phyloP scores from a whole-genome alignment of 2,329 filamentous ascomycete species.

The Fusarium decemcellulare region DNA sequence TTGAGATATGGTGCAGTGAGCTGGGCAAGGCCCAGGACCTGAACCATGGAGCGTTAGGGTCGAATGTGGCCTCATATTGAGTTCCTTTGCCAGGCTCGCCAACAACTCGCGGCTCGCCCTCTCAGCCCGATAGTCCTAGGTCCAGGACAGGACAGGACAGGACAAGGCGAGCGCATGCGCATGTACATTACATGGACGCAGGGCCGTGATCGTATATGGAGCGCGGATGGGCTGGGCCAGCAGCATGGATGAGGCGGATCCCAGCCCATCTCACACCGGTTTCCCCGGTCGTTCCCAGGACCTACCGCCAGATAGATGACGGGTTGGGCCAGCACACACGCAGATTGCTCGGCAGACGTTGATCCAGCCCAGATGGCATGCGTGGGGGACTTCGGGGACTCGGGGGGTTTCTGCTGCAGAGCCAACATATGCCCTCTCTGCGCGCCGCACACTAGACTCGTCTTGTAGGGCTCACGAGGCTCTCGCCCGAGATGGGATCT shows the following conservation, averaged over 20 bases:
- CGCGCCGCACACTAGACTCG: conserved; percentile 21
- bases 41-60: conserved; percentile 26
- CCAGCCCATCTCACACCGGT: conserved; percentile 30
- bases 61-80: conserved; percentile 37
- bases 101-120: conserved; percentile 15
- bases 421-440: conserved; percentile 6
- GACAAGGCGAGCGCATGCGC: neutral
- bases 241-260: conserved; percentile 16
- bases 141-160: conserved; percentile 11
- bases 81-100: conserved; percentile 16
- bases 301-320: conserved; percentile 12
- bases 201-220: conserved; percentile 19
- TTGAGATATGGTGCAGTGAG: conserved; percentile 25
- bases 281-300: conserved; percentile 33
- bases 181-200: conserved; percentile 1
- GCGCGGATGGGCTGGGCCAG: neutral
- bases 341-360: conserved; percentile 13
- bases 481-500: conserved; percentile 21
- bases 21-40: conserved; percentile 23
- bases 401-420: conserved; percentile 18
- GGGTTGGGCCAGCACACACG: conserved; percentile 9
- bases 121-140: neutral
- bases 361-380: conserved; percentile 15
- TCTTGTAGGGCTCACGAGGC: conserved; percentile 3
- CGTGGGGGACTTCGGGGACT: conserved; percentile 10